Percentiles rank a stretch among this genome's conserved stretches.
These are phyloP conservation scores for Starmerella tilneyi DNA, from an alignment of 805 yeast species.

Conservation along the genomic window DNA sequence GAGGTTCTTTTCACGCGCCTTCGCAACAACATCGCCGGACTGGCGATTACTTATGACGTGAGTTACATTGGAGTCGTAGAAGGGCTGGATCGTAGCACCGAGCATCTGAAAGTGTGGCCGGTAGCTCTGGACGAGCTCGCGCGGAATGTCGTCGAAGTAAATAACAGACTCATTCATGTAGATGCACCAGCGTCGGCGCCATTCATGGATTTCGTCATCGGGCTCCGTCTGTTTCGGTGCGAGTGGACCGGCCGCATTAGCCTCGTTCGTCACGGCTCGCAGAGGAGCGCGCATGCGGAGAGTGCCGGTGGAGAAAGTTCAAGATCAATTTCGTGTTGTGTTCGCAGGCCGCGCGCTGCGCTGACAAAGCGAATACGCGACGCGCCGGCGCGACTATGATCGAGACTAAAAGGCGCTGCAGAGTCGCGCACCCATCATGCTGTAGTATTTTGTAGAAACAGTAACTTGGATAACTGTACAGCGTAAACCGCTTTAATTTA, in stretches of 20 bases:
- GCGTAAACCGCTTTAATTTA: no score
- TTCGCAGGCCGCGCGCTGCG: background rate
- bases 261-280: slow-evolving; percentile 9
- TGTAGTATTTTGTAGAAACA: background rate
- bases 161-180: slow-evolving; percentile 51
- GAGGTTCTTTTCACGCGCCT: slow-evolving; percentile 50
- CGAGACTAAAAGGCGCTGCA: background rate
- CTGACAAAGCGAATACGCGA: slow-evolving; percentile 6
- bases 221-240: background rate
- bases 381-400: background rate
- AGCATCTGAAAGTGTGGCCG: slow-evolving; percentile 25
- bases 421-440: background rate
- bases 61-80: slow-evolving; percentile 54
- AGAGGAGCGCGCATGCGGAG: slow-evolving; percentile 6
- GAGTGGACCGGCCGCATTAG: slow-evolving; percentile 3
- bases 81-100: slow-evolving; percentile 42
- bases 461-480: no score
- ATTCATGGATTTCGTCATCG: slow-evolving; percentile 26
- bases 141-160: slow-evolving; percentile 47
- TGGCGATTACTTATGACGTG: slow-evolving; percentile 59
- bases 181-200: slow-evolving; percentile 58
- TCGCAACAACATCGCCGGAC: slow-evolving; percentile 51
- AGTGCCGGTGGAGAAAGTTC: background rate
- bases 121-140: slow-evolving; percentile 24
- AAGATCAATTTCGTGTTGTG: background rate